phyloP scores from a whole-genome alignment of 768 basidiomycete species.

The Mycena latifolia region DNA sequence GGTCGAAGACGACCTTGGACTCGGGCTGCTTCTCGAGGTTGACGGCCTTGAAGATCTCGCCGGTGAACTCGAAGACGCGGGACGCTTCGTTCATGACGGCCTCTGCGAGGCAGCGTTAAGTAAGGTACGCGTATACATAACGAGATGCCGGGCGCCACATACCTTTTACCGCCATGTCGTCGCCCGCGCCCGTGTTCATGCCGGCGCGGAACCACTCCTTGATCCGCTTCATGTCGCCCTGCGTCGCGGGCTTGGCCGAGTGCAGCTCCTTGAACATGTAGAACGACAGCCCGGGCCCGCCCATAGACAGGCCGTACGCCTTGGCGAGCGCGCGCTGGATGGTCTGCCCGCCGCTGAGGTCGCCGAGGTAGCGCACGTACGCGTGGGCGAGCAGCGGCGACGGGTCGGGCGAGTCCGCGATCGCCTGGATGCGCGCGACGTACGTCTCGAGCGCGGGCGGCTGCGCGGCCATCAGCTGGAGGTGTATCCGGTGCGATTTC shows the following conservation, averaged over 20 bases:
- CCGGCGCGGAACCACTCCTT: slow-evolving; percentile 78
- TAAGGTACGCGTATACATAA: slow-evolving; percentile 1
- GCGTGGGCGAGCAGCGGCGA: slow-evolving; percentile 78
- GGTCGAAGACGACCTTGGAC: slow-evolving; percentile 50
- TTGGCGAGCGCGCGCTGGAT: slow-evolving; percentile 73
- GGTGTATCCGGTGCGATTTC: slow-evolving; percentile 68
- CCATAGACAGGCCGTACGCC: slow-evolving; percentile 71
- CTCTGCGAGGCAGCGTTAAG: no score
- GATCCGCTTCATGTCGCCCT: slow-evolving; percentile 77
- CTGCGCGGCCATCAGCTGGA: slow-evolving; percentile 54
- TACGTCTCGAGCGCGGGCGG: slow-evolving; percentile 67
- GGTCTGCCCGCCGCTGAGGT: slow-evolving; percentile 83
- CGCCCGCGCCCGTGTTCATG: slow-evolving; percentile 63
- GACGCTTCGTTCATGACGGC: slow-evolving; percentile 63
- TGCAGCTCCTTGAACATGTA: slow-evolving; percentile 75
- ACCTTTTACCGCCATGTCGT: slow-evolving; percentile 58
- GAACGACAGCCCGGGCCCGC: slow-evolving; percentile 70
- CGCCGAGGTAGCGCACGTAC: slow-evolving; percentile 87
- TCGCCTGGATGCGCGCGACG: slow-evolving; percentile 62
- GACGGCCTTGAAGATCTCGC: slow-evolving; percentile 57
- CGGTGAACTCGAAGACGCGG: slow-evolving; percentile 62
- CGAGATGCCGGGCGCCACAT: slow-evolving; percentile 24
- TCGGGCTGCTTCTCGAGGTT: slow-evolving; percentile 38
- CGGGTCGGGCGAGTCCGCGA: slow-evolving; percentile 59
- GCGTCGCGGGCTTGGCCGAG: slow-evolving; percentile 57